Evolutionary conservation across 2,329 filamentous ascomycete species (phyloP), one percentile per base, ranked within the genome.

Genomic region (Penicillium glabrum): DNA sequence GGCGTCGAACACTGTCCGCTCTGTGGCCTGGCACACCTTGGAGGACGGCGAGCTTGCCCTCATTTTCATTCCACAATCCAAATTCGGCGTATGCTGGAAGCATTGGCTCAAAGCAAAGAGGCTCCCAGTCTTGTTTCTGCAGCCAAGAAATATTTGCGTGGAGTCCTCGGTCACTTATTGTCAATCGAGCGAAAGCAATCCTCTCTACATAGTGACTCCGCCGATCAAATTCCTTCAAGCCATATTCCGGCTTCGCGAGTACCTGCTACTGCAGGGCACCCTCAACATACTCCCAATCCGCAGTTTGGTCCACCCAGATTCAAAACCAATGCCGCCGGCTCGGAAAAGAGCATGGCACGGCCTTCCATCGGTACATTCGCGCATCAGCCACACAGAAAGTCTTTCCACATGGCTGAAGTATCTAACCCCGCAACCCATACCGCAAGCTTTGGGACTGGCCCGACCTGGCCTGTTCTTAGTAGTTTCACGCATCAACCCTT

Each of bases 11-110:
- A 82, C 62, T 90, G 88, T 70, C 82, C 82, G 7, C 78, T 89
- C 7, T 89, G 88, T 59, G 86, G 86, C 16, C 78, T 85, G 23
- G 83, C 84, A 1, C 86, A 89, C 66, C 84, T 79, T 60, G 86
- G 85, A 3, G 68, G 78, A 52, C 72, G 74, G 1, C 78, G 83
- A 31, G 80, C 79, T 9, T 90, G 88, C 66, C 83, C 86, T 14
- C 83, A 87, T 67, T 79, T 90, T 51, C 78, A 77, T 53, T 85
- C 84, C 3, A 83, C 89, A 59, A 82, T 80, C 3, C 82, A 90
- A 66, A 78, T 91, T 16, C 79, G 82, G 53, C 75, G 82, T 21
- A 88, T 91, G 80, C 75, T 91, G 16, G 80, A 85, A 54, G 81
- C 83, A 0, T 71, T 91, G 23, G 85, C 85, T 64, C 72, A 78